Conservation (phyloP, 768 basidiomycete genomes). For the Termitomyces heimii region DNA sequence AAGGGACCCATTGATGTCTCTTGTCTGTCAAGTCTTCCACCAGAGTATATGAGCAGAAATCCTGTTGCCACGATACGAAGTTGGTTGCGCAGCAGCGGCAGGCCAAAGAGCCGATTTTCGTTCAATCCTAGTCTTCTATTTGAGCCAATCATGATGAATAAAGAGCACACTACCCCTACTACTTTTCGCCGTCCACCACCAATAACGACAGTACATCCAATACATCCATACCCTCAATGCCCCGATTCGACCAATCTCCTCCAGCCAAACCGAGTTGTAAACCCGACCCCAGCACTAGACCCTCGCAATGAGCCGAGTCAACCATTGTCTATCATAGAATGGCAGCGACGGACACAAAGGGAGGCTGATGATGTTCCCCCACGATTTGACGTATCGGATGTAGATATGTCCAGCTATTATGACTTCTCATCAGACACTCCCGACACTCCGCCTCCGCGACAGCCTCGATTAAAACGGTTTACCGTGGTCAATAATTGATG, state of each 20-base stretch:
- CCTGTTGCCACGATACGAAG: not conserved
- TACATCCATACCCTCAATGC: constrained; percentile 8
- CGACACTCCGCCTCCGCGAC: constrained; percentile 14
- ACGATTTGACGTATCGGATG: constrained; percentile 22
- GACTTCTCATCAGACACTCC: constrained; percentile 20
- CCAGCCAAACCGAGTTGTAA: constrained; percentile 9
- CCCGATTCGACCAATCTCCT: constrained; percentile 7
- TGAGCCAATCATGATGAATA: constrained; percentile 8
- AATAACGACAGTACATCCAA: constrained; percentile 11
- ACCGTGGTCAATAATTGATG: constrained; percentile 26
- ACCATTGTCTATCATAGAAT: constrained; percentile 20
- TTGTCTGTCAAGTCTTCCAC: not conserved
- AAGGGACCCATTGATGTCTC: constrained; percentile 2
- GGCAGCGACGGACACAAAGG: constrained; percentile 23
- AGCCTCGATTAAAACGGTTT: constrained; percentile 20
- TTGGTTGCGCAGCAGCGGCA: constrained; percentile 1
- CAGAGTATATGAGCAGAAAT: not conserved
- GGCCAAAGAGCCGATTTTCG: constrained; percentile 13
- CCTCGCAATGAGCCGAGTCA: constrained; percentile 9
- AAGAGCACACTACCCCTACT: not conserved
- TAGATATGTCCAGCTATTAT: constrained; percentile 25
- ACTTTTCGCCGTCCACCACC: constrained; percentile 11
- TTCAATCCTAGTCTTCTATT: constrained; percentile 25
- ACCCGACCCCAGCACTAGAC: constrained; percentile 7
- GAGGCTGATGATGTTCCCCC: constrained; percentile 18